Conservation (phyloP, 345 rosid species). For the Ailanthus altissimus region DNA sequence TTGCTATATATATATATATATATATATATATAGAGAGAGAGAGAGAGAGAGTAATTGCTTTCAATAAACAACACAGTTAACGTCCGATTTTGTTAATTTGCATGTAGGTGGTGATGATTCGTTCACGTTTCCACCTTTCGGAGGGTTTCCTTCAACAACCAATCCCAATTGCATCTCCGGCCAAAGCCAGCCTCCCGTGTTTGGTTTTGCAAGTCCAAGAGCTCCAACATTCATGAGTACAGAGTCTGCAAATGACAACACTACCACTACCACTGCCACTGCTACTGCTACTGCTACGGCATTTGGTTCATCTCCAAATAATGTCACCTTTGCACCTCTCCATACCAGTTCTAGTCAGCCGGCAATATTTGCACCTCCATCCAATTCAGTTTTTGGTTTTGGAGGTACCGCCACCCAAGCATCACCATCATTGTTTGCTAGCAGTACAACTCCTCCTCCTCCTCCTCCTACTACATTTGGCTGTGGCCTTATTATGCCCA, state of each 20-base stretch:
- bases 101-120: too few species aligned
- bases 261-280: too few species aligned
- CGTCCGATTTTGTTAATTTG: too few species aligned
- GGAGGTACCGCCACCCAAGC: neutral
- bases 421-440: neutral
- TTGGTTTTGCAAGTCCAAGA: too few species aligned
- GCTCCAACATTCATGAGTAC: neutral
- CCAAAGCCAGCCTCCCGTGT: neutral
- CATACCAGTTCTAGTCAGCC: neutral
- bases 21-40: too few species aligned
- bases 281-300: too few species aligned
- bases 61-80: too few species aligned
- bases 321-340: neutral
- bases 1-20: too few species aligned
- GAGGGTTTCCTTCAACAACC: neutral
- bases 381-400: neutral
- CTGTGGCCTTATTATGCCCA: neutral
- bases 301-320: neutral
- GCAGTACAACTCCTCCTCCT: neutral
- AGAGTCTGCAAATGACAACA: neutral
- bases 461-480: neutral
- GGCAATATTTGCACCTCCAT: neutral
- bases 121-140: neutral
- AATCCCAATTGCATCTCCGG: neutral
- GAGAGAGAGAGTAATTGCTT: too few species aligned